Evolutionary conservation across 371 early-diverging fungal species (phyloP), one percentile per base, ranked within the genome.

Genomic region (Mucor plumbeus): DNA sequence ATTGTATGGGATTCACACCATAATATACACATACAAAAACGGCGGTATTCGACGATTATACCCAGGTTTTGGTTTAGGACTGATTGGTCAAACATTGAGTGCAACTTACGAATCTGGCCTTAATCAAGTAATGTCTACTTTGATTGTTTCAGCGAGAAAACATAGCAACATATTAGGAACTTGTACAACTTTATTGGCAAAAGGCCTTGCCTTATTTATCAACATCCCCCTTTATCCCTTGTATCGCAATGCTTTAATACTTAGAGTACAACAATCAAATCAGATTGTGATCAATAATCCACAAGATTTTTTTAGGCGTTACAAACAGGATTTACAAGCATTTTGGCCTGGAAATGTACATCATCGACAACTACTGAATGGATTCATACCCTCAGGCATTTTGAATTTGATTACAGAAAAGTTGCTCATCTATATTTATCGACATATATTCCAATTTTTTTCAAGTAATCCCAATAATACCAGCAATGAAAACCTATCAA

Each of bases 51-150:
- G 80, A n/a, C 72, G 77, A 14, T 63, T 88, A 3, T 88, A 86
- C 68, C 79, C 86, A 17, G 88, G 88, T 0, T 82, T 88, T 69
- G 87, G 87, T 0, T 70, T 85, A 19, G 85, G 88, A 7, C 67
- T 88, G 53, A 71, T 86, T 5, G 82, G 85, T 35, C 88, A 88
- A 65, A 81, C 83, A 3, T 60, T 85, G 59, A 82, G 82, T 54
- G 80, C 82, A 15, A 69, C 74, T n/a, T 88, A 85, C 57, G 88
- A 88, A 40, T 81, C 83, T 0, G 58, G 78, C 4, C 65, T 87
- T 14, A 74, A 76, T 48, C 77, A 73, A n/a, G 60, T 83, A 38
- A 67, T 77, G 68, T 38, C 70, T 35, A 11, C 47, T 59, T 19
- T 70, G 55, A 21, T 70, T 47, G 21, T 64, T 59, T 3, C 71